phyloP scores from a whole-genome alignment of 129 eudicot species.

The Lonicera japonica region DNA sequence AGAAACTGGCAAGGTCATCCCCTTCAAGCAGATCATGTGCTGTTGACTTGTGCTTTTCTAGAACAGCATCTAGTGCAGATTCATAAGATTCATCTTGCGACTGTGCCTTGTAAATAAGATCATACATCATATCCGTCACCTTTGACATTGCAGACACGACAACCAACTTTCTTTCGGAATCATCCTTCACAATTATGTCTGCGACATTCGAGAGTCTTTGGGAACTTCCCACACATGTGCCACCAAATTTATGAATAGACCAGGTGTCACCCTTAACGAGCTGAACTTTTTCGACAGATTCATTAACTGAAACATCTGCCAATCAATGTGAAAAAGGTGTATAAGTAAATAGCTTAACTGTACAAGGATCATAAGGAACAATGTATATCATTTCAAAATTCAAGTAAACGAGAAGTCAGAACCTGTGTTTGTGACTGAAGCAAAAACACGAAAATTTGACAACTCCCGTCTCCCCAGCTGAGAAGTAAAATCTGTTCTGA shows the following conservation, averaged over 20 bases:
- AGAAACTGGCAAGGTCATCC: conserved; percentile 60
- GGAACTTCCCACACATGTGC: conserved; percentile 94
- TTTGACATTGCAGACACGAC: conserved; percentile 99
- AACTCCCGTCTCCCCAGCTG: conserved; percentile 25
- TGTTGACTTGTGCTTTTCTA: conserved; percentile 75
- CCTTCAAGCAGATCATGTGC: conserved; percentile 84
- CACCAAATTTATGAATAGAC: conserved; percentile 97
- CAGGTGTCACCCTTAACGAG: conserved; percentile 78
- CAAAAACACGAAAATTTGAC: conserved; percentile 23
- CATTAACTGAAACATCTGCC: conserved; percentile 44
- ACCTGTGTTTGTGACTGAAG: conserved; percentile 35
- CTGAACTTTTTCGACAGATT: conserved; percentile 34
- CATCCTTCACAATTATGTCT: conserved; percentile 53
- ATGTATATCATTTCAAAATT: neutral
- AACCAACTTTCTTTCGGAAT: conserved; percentile 78
- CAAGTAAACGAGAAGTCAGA: neutral
- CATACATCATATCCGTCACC: conserved; percentile 99
- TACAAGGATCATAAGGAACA: neutral
- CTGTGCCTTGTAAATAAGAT: conserved; percentile 76
- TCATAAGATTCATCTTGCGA: conserved; percentile 69
- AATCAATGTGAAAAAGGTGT: neutral
- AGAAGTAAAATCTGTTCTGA: conserved; percentile 31
- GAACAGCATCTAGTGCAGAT: conserved; percentile 73
- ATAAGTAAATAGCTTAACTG: neutral
- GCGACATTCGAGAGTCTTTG: conserved; percentile 85